Conservation (phyloP, 768 basidiomycete genomes). For the Russula sp. region DNA sequence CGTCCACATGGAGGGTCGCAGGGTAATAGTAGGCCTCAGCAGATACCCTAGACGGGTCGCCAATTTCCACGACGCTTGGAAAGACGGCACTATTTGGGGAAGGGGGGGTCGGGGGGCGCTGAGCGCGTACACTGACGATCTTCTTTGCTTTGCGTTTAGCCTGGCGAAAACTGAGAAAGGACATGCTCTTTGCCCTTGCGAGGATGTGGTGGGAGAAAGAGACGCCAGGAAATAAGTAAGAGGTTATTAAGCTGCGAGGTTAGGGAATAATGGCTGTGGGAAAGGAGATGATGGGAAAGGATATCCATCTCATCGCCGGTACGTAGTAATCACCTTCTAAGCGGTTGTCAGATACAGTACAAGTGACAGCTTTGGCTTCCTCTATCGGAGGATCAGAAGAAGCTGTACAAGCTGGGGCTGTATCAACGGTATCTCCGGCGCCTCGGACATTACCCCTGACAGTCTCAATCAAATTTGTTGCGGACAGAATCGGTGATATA, state of each 20-base stretch:
- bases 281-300: conserved; percentile 6
- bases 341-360: not conserved
- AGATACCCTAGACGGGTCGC: conserved; percentile 4
- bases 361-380: not conserved
- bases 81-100: conserved; percentile 6
- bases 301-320: not conserved
- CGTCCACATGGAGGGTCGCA: conserved; percentile 5
- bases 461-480: not conserved
- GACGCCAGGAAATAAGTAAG: not conserved
- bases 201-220: not conserved
- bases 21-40: not conserved
- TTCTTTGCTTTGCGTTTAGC: conserved; percentile 24
- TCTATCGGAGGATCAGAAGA: not conserved
- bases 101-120: not conserved
- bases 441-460: not conserved
- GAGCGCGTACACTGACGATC: not conserved
- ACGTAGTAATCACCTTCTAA: not conserved
- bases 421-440: not conserved
- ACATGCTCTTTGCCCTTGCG: conserved; percentile 4
- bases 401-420: not conserved
- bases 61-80: conserved; percentile 15
- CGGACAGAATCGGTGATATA: not conserved
- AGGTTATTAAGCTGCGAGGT: not conserved
- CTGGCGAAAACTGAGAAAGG: conserved; percentile 19
- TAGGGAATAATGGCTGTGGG: not conserved